Conservation (phyloP, 768 basidiomycete genomes). For the Lactarius vividus region DNA sequence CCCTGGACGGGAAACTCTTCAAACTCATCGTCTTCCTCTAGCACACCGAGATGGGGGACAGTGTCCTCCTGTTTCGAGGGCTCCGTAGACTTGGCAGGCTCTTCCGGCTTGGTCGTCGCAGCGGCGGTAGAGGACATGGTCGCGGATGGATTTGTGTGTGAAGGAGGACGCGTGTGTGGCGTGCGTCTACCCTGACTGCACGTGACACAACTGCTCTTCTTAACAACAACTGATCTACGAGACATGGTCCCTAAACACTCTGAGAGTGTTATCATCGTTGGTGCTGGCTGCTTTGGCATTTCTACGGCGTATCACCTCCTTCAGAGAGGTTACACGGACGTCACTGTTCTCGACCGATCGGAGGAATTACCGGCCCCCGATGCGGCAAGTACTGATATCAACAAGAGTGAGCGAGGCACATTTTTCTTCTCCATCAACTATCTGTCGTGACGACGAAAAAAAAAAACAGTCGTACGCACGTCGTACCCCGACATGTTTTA, state of each 20-base stretch:
- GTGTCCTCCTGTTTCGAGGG: conserved; percentile 26
- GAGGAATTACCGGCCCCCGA: conserved; percentile 72
- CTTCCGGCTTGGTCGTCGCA: conserved; percentile 33
- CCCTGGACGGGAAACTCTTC: conserved; percentile 90
- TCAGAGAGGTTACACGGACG: conserved; percentile 58
- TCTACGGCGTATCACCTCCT: conserved; percentile 84
- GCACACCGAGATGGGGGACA: conserved; percentile 69
- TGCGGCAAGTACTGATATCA: conserved; percentile 64
- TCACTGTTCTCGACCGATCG: conserved; percentile 78
- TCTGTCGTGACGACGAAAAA: background rate
- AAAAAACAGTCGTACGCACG: conserved; percentile 61
- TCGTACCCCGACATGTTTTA: conserved; percentile 72
- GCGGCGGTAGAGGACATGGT: conserved; percentile 32
- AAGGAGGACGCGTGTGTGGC: background rate
- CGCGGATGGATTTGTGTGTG: background rate
- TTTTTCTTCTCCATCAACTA: background rate
- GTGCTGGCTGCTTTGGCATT: conserved; percentile 83
- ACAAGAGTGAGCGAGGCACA: conserved; percentile 36
- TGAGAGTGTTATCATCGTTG: conserved; percentile 58
- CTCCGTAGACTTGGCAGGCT: conserved; percentile 29
- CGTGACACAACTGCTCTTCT: conserved; percentile 2
- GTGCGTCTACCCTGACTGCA: background rate
- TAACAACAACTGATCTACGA: background rate
- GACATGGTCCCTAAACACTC: conserved; percentile 30
- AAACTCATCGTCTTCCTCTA: conserved; percentile 98